phyloP scores from a whole-genome alignment of 1,284 basidiomycete genomes.

The Cryptococcus sp. region DNA sequence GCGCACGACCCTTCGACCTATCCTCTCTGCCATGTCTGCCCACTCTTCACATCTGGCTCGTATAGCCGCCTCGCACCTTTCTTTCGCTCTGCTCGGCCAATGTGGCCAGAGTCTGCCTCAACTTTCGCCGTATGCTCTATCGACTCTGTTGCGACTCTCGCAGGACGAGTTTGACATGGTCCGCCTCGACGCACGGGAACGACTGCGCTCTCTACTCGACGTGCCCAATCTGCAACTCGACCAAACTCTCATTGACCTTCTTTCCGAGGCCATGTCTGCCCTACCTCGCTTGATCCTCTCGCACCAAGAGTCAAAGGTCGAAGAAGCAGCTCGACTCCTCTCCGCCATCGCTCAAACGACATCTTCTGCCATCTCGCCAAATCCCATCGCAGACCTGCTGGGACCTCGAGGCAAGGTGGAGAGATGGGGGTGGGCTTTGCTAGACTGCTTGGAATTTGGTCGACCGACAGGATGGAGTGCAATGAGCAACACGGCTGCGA shows the following conservation, averaged over 20 bases:
- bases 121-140: constrained; percentile 57
- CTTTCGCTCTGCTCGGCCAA: constrained; percentile 55
- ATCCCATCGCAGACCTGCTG: constrained; percentile 58
- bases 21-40: constrained; percentile 28
- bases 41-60: constrained; percentile 45
- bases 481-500: constrained; percentile 20
- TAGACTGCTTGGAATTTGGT: constrained; percentile 67
- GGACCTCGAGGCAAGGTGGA: constrained; percentile 77
- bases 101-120: constrained; percentile 64
- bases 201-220: constrained; percentile 54
- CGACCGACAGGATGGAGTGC: constrained; percentile 53
- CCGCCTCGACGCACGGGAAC: constrained; percentile 50
- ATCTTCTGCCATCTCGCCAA: constrained; percentile 34
- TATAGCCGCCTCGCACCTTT: constrained; percentile 48
- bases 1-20: constrained; percentile 34
- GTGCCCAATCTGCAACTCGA: constrained; percentile 46
- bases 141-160: constrained; percentile 48
- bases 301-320: constrained; percentile 64
- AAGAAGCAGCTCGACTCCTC: constrained; percentile 61
- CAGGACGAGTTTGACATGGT: constrained; percentile 62
- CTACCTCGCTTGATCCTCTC: constrained; percentile 68
- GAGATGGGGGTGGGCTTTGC: constrained; percentile 77
- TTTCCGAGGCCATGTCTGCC: constrained; percentile 59
- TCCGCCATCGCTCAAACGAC: constrained; percentile 61
- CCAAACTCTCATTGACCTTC: constrained; percentile 27